Percentiles rank a stretch among this genome's conserved stretches.
Evolutionary conservation across 306 rosid species (phyloP).

Genomic region (Hylodesmum podocarpum): DNA sequence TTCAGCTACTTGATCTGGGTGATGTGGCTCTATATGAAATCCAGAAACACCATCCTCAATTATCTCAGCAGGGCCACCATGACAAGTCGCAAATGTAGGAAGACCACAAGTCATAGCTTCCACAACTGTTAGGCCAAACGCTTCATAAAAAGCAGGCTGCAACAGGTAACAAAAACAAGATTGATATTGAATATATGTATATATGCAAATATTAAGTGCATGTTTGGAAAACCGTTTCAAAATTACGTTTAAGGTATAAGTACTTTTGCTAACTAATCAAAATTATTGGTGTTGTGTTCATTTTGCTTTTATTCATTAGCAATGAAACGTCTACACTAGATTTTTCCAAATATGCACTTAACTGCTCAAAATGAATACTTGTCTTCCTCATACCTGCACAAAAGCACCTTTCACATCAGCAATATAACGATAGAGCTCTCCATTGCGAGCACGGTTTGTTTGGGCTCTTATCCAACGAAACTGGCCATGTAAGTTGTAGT

Average conservation of each 20-base stretch:
- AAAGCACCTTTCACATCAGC: constrained; percentile 73
- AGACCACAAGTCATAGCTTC: constrained; percentile 84
- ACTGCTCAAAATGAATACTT: not conserved
- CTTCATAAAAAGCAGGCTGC: constrained; percentile 84
- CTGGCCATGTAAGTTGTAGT: constrained; percentile 56
- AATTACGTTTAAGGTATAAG: too few relatives aligned
- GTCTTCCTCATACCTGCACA: constrained; percentile 54
- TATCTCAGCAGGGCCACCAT: constrained; percentile 83
- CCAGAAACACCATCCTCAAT: constrained; percentile 74
- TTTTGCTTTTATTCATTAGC: too few relatives aligned
- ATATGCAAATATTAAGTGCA: too few relatives aligned
- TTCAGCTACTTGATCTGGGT: constrained; percentile 56
- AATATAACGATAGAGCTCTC: constrained; percentile 68
- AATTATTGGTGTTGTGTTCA: too few relatives aligned
- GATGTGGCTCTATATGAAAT: constrained; percentile 76
- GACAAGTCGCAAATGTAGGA: constrained; percentile 78
- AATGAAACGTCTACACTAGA: too few relatives aligned
- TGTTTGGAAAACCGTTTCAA: too few relatives aligned
- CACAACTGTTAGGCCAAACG: constrained; percentile 75
- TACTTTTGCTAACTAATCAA: too few relatives aligned
- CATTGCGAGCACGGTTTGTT: constrained; percentile 68
- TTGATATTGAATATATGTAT: too few relatives aligned
- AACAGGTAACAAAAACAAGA: constrained; percentile 1
- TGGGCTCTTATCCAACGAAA: constrained; percentile 75
- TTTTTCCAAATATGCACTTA: not conserved